phyloP scores from a whole-genome alignment of 2,329 filamentous ascomycete species.

The Ophiostoma sp. region DNA sequence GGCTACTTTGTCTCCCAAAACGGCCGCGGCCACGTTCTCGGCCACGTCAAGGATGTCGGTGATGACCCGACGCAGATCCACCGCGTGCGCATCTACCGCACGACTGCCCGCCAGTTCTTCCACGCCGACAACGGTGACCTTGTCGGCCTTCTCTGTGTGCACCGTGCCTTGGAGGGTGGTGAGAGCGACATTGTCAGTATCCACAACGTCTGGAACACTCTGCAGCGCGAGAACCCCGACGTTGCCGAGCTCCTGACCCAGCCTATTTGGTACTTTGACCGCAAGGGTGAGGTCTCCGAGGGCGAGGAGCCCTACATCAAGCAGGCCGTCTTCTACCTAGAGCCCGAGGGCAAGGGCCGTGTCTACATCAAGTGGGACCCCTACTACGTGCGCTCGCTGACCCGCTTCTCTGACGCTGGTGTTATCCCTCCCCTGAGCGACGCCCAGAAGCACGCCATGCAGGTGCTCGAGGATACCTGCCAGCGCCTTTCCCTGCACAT shows the following conservation, averaged over 20 bases:
- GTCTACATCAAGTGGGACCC: slow-evolving; percentile 87
- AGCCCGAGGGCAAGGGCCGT: slow-evolving; percentile 58
- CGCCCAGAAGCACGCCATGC: slow-evolving; percentile 62
- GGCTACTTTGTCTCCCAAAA: slow-evolving; percentile 89
- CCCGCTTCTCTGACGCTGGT: slow-evolving; percentile 66
- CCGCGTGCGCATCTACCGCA: slow-evolving; percentile 84
- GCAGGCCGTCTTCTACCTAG: slow-evolving; percentile 69
- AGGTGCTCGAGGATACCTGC: slow-evolving; percentile 71
- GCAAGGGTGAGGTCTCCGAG: slow-evolving; percentile 73
- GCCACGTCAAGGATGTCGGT: slow-evolving; percentile 83
- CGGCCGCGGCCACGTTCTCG: slow-evolving; percentile 74
- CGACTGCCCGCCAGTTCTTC: slow-evolving; percentile 78
- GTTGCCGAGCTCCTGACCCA: slow-evolving; percentile 68
- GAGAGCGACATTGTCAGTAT: slow-evolving; percentile 76
- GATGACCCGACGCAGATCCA: slow-evolving; percentile 77
- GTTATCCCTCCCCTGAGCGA: slow-evolving; percentile 66
- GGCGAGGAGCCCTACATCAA: slow-evolving; percentile 72
- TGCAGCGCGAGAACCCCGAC: slow-evolving; percentile 70
- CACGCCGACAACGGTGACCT: slow-evolving; percentile 79
- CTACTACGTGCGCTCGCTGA: slow-evolving; percentile 74
- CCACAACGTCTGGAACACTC: slow-evolving; percentile 75
- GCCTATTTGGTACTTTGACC: slow-evolving; percentile 87
- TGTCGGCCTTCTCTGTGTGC: slow-evolving; percentile 76
- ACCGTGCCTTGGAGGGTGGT: slow-evolving; percentile 71
- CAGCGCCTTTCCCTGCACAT: slow-evolving; percentile 71